Base-by-base conservation (phyloP, 2,329 filamentous ascomycete species). In the Diaporthe amygdali region DNA sequence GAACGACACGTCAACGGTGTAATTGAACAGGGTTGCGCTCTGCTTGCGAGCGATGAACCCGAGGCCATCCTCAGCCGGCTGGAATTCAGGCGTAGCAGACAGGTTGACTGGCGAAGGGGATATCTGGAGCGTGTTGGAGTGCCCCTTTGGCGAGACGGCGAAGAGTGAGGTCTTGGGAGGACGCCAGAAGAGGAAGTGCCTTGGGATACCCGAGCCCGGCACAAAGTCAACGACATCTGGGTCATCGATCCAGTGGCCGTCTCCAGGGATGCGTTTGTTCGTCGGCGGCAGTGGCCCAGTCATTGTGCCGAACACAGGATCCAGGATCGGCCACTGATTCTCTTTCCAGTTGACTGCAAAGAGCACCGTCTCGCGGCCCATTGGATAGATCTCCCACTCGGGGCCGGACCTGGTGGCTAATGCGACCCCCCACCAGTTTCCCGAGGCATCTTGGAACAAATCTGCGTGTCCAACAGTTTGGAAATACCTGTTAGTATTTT, bases 311-410 rank as follows among this genome's bases (percentile, higher is more conserved):
- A 78, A 75, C 5, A 88, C 81, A 1, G 80, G 82, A 27, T 79
- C 59, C 67, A 85, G 73, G 63, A 84, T 51, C 0, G 88, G 88
- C 85, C 86, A 90, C 8, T 84, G 81, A 0, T 82, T 84, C 5
- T 82, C 77, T 0, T 82, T 72, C 88, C 87, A 91, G 0, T 79
- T 84, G 2, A 84, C 86, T 0, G 85, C 82, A 14, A 81, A 82
- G 5, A 89, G 77, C 0, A 88, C 83, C 0, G 85, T 84, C 75
- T 90, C 88, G 12, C 88, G 80, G 1, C 87, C 88, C 87, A 89
- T 88, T 0, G 86, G 85, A 73, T 85, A 88, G 25, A 79, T 78
- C 34, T 76, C 73, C 73, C 78, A 86, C 20, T 78, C 78, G 0
- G 83, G 81, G 0, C 83, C 85, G 20, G 80, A 81, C 2, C 87